Evolutionary conservation across 768 basidiomycete genomes (phyloP).

Genomic region (Tephrocybe sp.): DNA sequence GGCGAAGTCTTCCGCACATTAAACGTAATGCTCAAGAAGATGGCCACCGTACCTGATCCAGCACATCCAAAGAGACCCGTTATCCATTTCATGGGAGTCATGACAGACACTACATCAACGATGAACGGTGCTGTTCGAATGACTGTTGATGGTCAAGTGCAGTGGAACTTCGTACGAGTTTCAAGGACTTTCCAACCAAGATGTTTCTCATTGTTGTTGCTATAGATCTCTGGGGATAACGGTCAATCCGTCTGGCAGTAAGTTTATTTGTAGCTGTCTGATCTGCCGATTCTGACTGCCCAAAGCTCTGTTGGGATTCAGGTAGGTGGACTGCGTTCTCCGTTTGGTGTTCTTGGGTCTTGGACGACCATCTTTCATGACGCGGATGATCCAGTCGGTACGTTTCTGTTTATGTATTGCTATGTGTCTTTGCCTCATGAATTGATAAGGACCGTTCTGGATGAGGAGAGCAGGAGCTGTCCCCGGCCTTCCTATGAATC

Average conservation of each 20-base stretch:
- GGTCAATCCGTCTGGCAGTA: constrained; percentile 59
- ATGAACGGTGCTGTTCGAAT: constrained; percentile 57
- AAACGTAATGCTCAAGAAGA: constrained; percentile 45
- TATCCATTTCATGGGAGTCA: constrained; percentile 54
- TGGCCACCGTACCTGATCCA: constrained; percentile 41
- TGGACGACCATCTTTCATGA: constrained; percentile 50
- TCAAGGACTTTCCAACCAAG: neutral
- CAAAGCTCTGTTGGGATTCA: constrained; percentile 62
- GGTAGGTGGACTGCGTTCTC: constrained; percentile 58
- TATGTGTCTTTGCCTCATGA: neutral
- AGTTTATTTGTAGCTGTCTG: constrained; percentile 13
- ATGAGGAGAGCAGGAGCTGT: constrained; percentile 21
- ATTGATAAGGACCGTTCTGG: constrained; percentile 35
- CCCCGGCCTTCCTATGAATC: constrained; percentile 15
- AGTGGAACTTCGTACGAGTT: constrained; percentile 63
- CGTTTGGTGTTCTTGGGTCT: constrained; percentile 55
- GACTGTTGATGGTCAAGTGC: constrained; percentile 55
- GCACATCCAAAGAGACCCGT: constrained; percentile 50
- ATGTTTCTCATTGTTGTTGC: neutral
- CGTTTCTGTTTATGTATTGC: constrained; percentile 11
- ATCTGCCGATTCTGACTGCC: neutral
- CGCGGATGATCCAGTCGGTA: constrained; percentile 44
- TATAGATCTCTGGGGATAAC: constrained; percentile 51
- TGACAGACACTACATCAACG: constrained; percentile 43
- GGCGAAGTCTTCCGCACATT: constrained; percentile 53